A percentile compares a stretch with the other conserved stretches of the same genome.
phyloP scores from a whole-genome alignment of 352 stramenopile genomes.

The Globisporangium parvum region DNA sequence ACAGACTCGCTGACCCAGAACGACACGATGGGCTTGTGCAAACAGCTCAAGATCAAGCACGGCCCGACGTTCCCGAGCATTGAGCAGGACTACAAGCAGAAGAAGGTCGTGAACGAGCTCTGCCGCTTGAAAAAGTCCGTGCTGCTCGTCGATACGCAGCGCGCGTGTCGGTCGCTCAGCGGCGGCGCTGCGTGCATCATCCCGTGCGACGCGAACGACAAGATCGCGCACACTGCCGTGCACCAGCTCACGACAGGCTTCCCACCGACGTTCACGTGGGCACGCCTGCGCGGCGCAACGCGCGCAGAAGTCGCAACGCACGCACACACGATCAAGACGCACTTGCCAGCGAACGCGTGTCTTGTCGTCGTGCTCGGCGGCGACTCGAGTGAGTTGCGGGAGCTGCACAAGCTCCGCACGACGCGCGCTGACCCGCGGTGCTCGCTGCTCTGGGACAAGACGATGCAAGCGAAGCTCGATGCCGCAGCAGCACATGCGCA shows the following conservation, averaged over 20 bases:
- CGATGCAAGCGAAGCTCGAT: conserved; percentile 56
- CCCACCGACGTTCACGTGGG: conserved; percentile 76
- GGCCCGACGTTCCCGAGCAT: conserved; percentile 68
- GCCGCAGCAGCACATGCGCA: conserved; percentile 38
- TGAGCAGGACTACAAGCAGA: conserved; percentile 65
- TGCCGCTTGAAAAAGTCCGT: conserved; percentile 64
- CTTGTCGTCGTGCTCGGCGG: conserved; percentile 52
- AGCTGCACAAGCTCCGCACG: conserved; percentile 73
- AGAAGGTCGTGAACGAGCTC: conserved; percentile 78
- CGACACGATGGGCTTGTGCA: neutral
- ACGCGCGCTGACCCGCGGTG: conserved; percentile 66
- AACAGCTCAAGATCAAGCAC: conserved; percentile 69
- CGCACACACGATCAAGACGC: conserved; percentile 30
- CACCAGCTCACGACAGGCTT: conserved; percentile 82
- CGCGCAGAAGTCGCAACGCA: conserved; percentile 35
- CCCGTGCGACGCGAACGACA: conserved; percentile 34
- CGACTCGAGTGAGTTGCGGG: conserved; percentile 48
- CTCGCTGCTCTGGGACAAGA: conserved; percentile 76
- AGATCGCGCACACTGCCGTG: conserved; percentile 49
- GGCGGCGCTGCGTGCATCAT: conserved; percentile 58
- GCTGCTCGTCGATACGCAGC: conserved; percentile 66
- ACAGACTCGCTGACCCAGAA: neutral
- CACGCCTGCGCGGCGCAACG: conserved; percentile 37
- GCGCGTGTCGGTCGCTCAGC: conserved; percentile 55
- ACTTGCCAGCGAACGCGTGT: conserved; percentile 45